A percentile compares a stretch with the other conserved stretches of the same genome.
Conservation (phyloP, 2,329 filamentous ascomycete genomes). For the Bretziella fagacearum region DNA sequence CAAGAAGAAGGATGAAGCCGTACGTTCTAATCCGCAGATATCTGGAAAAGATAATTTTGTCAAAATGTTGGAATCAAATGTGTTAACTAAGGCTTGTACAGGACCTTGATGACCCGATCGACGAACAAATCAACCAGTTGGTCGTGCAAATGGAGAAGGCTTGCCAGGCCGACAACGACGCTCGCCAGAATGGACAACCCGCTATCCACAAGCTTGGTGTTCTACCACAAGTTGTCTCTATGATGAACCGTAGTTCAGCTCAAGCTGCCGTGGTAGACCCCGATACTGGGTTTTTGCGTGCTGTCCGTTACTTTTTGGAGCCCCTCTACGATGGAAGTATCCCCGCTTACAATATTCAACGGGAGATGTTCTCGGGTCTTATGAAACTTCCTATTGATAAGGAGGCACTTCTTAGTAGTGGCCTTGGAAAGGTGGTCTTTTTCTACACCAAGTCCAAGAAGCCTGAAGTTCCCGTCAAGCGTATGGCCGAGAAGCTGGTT, state of each 20-base stretch:
- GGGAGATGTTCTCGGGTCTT: constrained; percentile 74
- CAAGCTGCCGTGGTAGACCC: constrained; percentile 77
- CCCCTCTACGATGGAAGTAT: constrained; percentile 85
- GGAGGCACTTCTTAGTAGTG: constrained; percentile 73
- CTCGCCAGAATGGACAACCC: constrained; percentile 60
- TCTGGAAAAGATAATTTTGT: neutral
- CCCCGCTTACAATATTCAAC: constrained; percentile 93
- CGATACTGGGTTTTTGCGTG: constrained; percentile 85
- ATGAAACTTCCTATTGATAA: constrained; percentile 74
- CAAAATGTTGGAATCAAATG: constrained; percentile 4
- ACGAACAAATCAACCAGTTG: constrained; percentile 75
- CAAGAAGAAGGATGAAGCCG: constrained; percentile 43
- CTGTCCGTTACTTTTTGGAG: constrained; percentile 93
- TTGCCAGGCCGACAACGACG: constrained; percentile 69
- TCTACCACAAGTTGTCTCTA: constrained; percentile 70
- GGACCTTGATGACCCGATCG: constrained; percentile 81
- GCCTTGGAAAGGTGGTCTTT: constrained; percentile 87
- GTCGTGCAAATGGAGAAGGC: constrained; percentile 82
- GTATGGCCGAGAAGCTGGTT: constrained; percentile 79
- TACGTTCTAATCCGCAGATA: neutral
- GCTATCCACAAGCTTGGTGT: constrained; percentile 89
- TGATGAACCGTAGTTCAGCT: constrained; percentile 79
- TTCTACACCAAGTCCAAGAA: constrained; percentile 96
- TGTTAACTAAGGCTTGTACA: constrained; percentile 21
- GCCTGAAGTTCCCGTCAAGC: constrained; percentile 75